Conservation (phyloP, 2,329 filamentous ascomycete genomes). For the Capronia epimyces region DNA sequence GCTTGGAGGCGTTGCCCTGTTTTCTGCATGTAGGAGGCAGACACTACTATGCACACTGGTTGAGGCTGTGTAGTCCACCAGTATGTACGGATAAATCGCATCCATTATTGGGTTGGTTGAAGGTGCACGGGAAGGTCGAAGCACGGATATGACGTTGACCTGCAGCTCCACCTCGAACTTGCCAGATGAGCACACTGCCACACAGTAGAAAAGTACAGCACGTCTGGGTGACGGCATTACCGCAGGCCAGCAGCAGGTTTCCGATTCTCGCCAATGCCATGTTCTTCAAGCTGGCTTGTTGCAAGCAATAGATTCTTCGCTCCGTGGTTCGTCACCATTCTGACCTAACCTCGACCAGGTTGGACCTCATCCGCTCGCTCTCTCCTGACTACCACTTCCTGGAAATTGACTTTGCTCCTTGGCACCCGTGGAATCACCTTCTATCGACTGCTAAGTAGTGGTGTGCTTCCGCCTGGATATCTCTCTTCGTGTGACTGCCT, state of each 20-base stretch:
- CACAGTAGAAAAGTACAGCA: no score
- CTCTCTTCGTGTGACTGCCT: not conserved
- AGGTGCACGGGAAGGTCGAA: not conserved
- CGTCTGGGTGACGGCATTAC: not conserved
- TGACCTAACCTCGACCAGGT: not conserved
- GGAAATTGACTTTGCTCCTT: not conserved
- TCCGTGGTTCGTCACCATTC: not conserved
- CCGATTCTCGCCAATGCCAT: not conserved
- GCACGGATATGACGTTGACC: not conserved
- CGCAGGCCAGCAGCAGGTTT: not conserved
- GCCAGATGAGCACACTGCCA: no score
- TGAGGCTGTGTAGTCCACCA: not conserved
- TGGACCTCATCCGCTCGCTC: not conserved
- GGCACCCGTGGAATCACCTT: not conserved
- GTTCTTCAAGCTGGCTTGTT: not conserved
- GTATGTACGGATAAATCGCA: no score
- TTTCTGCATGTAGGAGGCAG: not conserved
- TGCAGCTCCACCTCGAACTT: conserved; percentile 1
- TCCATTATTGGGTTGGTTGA: no score
- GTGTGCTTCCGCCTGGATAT: not conserved
- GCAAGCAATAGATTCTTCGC: not conserved
- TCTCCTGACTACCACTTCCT: not conserved
- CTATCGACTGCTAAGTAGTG: not conserved
- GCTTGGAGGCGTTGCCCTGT: not conserved
- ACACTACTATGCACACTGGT: not conserved